Percentiles rank a stretch among this genome's conserved stretches.
These are phyloP conservation scores for Volvox africanus DNA, from an alignment of 139 green algal species.

Conservation along the genomic window DNA sequence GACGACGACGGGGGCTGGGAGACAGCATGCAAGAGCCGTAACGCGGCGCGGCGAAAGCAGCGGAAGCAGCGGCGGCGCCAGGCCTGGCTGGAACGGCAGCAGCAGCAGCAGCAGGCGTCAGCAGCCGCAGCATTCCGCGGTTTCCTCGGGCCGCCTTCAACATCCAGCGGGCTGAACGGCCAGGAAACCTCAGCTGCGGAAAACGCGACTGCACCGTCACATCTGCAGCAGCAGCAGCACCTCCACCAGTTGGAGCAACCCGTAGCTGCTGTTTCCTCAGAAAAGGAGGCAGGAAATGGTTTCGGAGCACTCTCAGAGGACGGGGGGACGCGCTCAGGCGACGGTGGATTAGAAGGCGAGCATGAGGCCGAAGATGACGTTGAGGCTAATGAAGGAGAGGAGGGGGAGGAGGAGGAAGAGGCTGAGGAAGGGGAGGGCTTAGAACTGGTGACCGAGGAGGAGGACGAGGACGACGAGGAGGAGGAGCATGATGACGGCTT, in stretches of 20 bases:
- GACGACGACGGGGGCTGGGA: slow-evolving; percentile 56
- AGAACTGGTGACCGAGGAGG: neutral
- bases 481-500: slow-evolving; percentile 17
- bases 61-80: slow-evolving; percentile 44
- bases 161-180: too few relatives aligned
- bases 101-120: slow-evolving; percentile 4
- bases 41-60: slow-evolving; percentile 39
- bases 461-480: slow-evolving; percentile 31
- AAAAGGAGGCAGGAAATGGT: neutral
- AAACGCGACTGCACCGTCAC: neutral
- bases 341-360: neutral
- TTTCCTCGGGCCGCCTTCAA: neutral
- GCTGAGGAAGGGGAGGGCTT: slow-evolving; percentile 27
- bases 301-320: neutral
- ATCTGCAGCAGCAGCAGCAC: neutral
- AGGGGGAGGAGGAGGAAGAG: neutral
- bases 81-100: slow-evolving; percentile 28
- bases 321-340: neutral
- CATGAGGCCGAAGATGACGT: neutral
- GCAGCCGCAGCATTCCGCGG: neutral
- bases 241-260: neutral
- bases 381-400: too few relatives aligned
- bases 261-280: neutral
- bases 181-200: neutral
- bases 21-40: slow-evolving; percentile 50